Base-by-base conservation (phyloP, 106 monocot genomes). In the Allium fistulosum region DNA sequence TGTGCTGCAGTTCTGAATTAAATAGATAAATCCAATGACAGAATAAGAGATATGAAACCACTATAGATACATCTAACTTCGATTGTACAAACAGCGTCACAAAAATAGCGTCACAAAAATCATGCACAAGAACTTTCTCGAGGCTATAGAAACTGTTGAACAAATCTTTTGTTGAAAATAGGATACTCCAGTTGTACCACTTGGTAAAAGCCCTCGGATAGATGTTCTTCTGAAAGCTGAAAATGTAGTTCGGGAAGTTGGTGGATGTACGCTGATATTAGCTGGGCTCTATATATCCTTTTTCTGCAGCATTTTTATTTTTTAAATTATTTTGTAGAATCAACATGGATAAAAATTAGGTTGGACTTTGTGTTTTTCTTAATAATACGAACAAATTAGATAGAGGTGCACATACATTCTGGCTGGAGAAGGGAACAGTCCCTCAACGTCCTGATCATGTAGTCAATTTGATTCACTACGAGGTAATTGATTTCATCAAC, bases 241-340 rank as follows among this genome's bases (percentile, higher is more conserved):
- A 85, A 75, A 68, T 61, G 85, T 63, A 63, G 88, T 80, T 58
- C 65, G 86, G 58, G 86, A 82, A 12, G 72, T 75, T 72, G 85
- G 84, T 17, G 95, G 95, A 53, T 82, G 88, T 80, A 81, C 91
- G 71, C 66, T 96, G 65, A 79, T 88, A 71, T 85, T 96, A 57
- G 95, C 78, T 17, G 95, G 95, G 52, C 91, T 96, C 74, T 96
- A 96, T 73, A 96, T 96, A 96, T 96, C 95, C 95, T 85, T 76
- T 48, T 58, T 56, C 11, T 22, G 58, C n/a, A 10, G 55, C 63
- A 7, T 12, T 11, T 50, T 8, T 17, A 1, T 59, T 22, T n/a
- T 26, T 10, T 4, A 15, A 3, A 28, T 11, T 61, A 9, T 53
- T 53, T 10, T 63, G 1, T 67, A 7, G 11, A 60, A 61, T 26